Conservation (phyloP, 768 basidiomycete genomes). For the Tylopilus subfusipes region DNA sequence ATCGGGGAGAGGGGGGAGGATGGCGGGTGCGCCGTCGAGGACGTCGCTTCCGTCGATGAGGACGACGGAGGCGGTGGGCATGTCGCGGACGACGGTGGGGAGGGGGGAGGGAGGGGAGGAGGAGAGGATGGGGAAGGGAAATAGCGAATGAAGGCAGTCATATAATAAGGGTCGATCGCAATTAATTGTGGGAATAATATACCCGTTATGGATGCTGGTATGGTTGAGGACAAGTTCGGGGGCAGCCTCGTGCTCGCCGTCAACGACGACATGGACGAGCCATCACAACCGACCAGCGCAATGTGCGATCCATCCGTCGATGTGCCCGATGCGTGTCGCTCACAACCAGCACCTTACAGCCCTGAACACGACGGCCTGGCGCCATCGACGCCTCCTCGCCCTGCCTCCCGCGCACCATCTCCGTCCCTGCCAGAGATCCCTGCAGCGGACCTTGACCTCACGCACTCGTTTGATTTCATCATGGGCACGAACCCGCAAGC, state of each 20-base stretch:
- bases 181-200: constrained; percentile 26
- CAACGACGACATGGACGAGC: constrained; percentile 29
- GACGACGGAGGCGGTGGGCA: constrained; percentile 19
- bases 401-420: constrained; percentile 29
- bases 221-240: not conserved
- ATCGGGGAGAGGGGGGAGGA: constrained; percentile 25
- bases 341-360: constrained; percentile 21
- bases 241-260: constrained; percentile 24
- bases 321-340: constrained; percentile 10
- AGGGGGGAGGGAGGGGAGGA: not conserved
- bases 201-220: not conserved
- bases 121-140: constrained; percentile 18
- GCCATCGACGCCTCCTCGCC: constrained; percentile 12
- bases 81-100: constrained; percentile 9
- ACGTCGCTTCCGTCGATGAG: constrained; percentile 20
- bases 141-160: constrained; percentile 23
- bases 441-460: constrained; percentile 41
- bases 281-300: constrained; percentile 17
- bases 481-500: constrained; percentile 27
- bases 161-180: constrained; percentile 34
- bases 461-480: constrained; percentile 42
- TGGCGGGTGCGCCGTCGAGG: constrained; percentile 10
- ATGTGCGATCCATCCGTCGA: constrained; percentile 20
- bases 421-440: constrained; percentile 53
- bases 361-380: constrained; percentile 20